phyloP scores from a whole-genome alignment of 75 land plant species.

The Pinus taeda region DNA sequence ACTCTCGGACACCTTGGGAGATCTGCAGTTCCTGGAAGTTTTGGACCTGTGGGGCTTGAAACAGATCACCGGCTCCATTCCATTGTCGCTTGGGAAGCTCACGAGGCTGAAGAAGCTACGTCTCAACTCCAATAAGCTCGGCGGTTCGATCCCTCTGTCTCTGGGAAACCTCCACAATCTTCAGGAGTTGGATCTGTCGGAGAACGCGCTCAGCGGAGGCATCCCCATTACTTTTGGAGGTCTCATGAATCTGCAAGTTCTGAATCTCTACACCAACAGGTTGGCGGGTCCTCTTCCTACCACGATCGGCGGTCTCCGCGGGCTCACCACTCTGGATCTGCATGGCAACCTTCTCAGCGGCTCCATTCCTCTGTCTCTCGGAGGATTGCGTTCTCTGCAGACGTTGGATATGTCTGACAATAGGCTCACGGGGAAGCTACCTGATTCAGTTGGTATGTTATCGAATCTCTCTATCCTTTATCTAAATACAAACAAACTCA shows the following conservation, averaged over 20 bases:
- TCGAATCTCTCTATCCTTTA: too few species aligned
- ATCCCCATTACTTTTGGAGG: conserved; percentile 34
- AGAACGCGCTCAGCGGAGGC: conserved; percentile 36
- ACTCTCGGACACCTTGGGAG: conserved; percentile 41
- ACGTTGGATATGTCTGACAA: too few species aligned
- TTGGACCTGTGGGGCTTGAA: conserved; percentile 54
- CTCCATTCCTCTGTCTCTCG: too few species aligned
- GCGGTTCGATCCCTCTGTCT: conserved; percentile 53
- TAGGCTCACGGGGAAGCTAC: too few species aligned
- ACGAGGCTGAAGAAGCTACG: conserved; percentile 36
- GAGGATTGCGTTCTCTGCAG: too few species aligned
- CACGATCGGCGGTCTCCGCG: too few species aligned
- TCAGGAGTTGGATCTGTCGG: conserved; percentile 37
- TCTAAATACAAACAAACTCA: too few species aligned
- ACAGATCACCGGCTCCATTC: conserved; percentile 34
- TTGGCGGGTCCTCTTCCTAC: conserved; percentile 11
- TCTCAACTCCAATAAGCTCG: conserved; percentile 53
- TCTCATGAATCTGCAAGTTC: conserved; percentile 9
- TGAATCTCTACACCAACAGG: conserved; percentile 42
- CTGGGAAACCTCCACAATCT: conserved; percentile 30
- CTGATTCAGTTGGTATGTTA: too few species aligned
- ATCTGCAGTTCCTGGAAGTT: conserved; percentile 30
- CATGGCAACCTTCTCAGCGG: too few species aligned
- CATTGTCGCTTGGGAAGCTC: conserved; percentile 39
- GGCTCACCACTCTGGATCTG: too few species aligned